Base-by-base conservation (phyloP, 208 protist species). In the Phytomonas serpens region DNA sequence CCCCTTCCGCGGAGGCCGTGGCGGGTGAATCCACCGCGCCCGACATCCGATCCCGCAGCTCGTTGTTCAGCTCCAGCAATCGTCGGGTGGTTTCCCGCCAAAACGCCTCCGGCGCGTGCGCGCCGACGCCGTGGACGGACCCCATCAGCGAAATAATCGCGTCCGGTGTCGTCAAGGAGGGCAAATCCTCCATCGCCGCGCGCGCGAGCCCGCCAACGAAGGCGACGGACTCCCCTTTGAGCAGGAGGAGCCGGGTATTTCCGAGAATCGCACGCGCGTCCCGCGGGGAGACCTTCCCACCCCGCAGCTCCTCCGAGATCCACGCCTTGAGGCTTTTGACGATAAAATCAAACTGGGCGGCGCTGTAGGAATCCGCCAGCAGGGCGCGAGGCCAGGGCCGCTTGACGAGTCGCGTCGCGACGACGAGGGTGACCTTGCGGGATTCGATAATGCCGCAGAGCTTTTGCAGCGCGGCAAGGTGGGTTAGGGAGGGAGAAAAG, bases 111-210 rank as follows among this genome's bases (percentile, higher is more conserved):
- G 89, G 86, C 0, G 86, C 86, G 10, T 83, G 81, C 31, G 77
- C 82, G 29, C 79, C 69, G 11, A 79, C 68, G 23, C 14, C 29
- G 69, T 92, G 76, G 30, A 94, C 80, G 19, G 83, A 38, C 82
- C 83, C 90, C 86, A 94, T 83, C n/a, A 92, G 67, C 29, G 73
- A 30, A 64, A 94, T 87, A 10, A 94, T 42, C 0, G 64, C 71
- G 40, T 92, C 85, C 7, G 83, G 73, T 27, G 80, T 38, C 23
- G 67, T 61, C 10, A 86, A 47, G 0, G 32, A 69, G 4, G 72
- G 61, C 1, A 83, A 14, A 65, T 90, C 89, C 10, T 62, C n/a
- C 13, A 85, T 76, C 11, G 82, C 82, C 14, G 65, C 69, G 32
- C 69, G 52, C 16, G 82, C 89, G n/a, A 90, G 74, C n/a, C 80